Conservation (phyloP, 2,329 filamentous ascomycete genomes). For the Cadophora sp. region DNA sequence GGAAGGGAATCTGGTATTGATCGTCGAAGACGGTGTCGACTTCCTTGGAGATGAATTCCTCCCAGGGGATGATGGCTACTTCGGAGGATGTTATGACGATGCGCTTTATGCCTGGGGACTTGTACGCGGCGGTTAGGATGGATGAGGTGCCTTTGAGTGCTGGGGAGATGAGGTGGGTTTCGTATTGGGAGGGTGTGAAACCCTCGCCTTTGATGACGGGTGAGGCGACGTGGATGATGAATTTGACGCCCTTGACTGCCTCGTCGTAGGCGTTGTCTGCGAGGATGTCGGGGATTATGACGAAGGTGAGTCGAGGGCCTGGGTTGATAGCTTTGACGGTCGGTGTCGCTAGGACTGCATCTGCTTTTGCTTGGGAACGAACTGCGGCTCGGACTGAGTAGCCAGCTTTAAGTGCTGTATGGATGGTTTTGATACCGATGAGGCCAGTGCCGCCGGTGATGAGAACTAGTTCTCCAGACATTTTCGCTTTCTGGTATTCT, state of each 20-base stretch:
- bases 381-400: constrained; percentile 53
- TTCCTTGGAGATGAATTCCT: constrained; percentile 34
- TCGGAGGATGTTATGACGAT: constrained; percentile 53
- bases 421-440: constrained; percentile 57
- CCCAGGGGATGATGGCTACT: constrained; percentile 51
- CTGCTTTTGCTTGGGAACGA: constrained; percentile 53
- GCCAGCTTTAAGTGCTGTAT: constrained; percentile 48
- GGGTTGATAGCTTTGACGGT: constrained; percentile 47
- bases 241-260: constrained; percentile 49
- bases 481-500: neutral
- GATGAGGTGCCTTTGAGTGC: constrained; percentile 48
- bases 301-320: constrained; percentile 30
- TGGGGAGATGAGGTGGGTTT: constrained; percentile 43
- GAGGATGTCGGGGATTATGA: constrained; percentile 51
- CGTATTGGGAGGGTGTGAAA: constrained; percentile 56
- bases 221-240: constrained; percentile 46
- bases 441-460: constrained; percentile 53
- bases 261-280: constrained; percentile 49
- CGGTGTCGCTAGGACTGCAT: constrained; percentile 46
- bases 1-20: constrained; percentile 33
- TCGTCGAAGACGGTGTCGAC: constrained; percentile 38
- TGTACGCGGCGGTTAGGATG: constrained; percentile 49
- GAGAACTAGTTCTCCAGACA: constrained; percentile 36
- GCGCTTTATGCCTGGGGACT: constrained; percentile 47
- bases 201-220: constrained; percentile 36